A percentile compares a stretch with the other conserved stretches of the same genome.
These are phyloP conservation scores for Boechera retrofracta DNA, from an alignment of 345 rosid genomes.

Conservation along the genomic window DNA sequence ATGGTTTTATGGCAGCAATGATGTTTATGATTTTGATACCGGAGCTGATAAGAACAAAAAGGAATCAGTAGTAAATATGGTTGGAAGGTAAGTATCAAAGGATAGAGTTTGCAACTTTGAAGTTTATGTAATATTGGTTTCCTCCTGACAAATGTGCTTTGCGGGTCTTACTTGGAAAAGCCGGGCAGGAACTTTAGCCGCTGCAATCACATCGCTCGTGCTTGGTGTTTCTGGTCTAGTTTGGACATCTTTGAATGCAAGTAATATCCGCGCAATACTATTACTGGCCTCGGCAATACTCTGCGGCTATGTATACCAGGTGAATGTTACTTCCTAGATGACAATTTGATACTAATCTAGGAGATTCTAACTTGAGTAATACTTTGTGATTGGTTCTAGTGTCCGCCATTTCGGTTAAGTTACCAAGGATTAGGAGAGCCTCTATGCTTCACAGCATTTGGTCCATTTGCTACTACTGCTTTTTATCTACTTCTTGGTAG, in stretches of 20 bases:
- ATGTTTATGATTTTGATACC: conserved; percentile 92
- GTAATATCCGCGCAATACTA: conserved; percentile 59
- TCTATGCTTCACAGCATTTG: conserved; percentile 87
- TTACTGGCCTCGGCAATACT: conserved; percentile 66
- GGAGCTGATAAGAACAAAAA: conserved; percentile 93
- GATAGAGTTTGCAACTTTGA: conserved; percentile 6
- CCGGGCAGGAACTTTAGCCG: conserved; percentile 64
- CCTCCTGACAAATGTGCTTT: neutral
- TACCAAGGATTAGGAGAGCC: conserved; percentile 97
- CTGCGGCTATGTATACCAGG: conserved; percentile 92
- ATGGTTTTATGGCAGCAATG: conserved; percentile 70
- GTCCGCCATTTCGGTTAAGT: conserved; percentile 93
- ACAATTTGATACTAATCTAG: conserved; percentile 4
- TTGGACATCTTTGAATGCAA: conserved; percentile 63
- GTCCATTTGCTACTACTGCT: conserved; percentile 93
- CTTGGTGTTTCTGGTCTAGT: conserved; percentile 67
- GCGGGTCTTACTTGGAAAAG: conserved; percentile 44
- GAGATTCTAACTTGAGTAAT: neutral
- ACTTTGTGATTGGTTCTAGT: conserved; percentile 49
- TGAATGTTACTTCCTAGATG: conserved; percentile 21
- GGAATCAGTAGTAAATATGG: conserved; percentile 85
- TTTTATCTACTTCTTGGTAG: conserved; percentile 72
- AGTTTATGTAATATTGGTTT: neutral
- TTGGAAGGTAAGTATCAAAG: conserved; percentile 66
- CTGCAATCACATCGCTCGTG: conserved; percentile 60